Evolutionary conservation across 768 basidiomycete species (phyloP).

Genomic region (Phlebiopsis flavidoalba): DNA sequence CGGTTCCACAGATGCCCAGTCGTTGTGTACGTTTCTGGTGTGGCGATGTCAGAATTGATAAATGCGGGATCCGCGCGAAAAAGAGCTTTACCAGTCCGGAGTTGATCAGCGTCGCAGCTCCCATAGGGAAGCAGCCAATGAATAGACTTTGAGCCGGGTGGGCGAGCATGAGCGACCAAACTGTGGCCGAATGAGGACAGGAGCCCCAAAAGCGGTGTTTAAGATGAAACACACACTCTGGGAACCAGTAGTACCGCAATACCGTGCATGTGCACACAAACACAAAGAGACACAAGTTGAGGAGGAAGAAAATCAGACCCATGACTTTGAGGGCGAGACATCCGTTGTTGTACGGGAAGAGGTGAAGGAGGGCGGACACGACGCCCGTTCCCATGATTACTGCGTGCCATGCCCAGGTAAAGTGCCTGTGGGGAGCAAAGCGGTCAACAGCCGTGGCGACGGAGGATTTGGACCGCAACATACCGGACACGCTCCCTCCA

Average conservation of each 20-base stretch:
- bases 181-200: neutral
- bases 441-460: neutral
- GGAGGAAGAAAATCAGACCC: conserved; percentile 32
- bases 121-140: conserved; percentile 41
- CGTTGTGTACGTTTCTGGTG: conserved; percentile 28
- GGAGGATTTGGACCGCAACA: neutral
- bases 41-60: neutral
- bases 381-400: conserved; percentile 45
- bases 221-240: conserved; percentile 16
- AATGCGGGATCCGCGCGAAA: neutral
- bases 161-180: conserved; percentile 27
- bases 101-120: conserved; percentile 38
- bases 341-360: conserved; percentile 37
- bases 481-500: conserved; percentile 35
- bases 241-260: conserved; percentile 30
- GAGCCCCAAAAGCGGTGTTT: neutral
- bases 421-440: conserved; percentile 28
- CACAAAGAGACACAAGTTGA: conserved; percentile 37
- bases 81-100: conserved; percentile 29
- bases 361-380: conserved; percentile 33
- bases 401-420: conserved; percentile 44
- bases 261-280: conserved; percentile 23
- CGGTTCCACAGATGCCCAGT: conserved; percentile 25
- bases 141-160: conserved; percentile 42
- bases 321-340: conserved; percentile 29